Percentiles rank a stretch among this genome's conserved stretches.
Conservation (phyloP, 495 filamentous ascomycete species). For the Podospora comata region DNA sequence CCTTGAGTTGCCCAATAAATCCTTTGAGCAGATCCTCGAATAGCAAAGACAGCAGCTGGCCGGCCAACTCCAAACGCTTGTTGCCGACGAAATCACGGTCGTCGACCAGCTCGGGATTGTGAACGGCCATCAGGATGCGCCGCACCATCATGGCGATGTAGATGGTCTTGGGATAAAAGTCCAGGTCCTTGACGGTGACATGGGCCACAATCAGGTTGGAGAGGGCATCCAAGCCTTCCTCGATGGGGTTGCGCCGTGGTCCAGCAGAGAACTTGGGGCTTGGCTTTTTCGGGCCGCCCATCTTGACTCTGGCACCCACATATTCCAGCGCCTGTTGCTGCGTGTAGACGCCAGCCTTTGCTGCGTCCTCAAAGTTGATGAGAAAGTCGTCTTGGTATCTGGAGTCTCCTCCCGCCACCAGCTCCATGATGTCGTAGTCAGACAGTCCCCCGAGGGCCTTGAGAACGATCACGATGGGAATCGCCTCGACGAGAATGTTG, state of each 20-base stretch:
- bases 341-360: conserved; percentile 75
- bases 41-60: conserved; percentile 88
- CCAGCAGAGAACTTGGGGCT: conserved; percentile 35
- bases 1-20: conserved; percentile 80
- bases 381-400: conserved; percentile 89
- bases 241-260: conserved; percentile 63
- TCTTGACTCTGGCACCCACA: conserved; percentile 79
- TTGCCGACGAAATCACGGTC: conserved; percentile 98
- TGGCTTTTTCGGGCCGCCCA: conserved; percentile 58
- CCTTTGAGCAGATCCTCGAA: conserved; percentile 98
- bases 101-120: conserved; percentile 83
- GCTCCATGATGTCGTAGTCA: conserved; percentile 86
- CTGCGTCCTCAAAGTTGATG: conserved; percentile 89
- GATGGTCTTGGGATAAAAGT: conserved; percentile 91
- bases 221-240: conserved; percentile 88
- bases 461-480: conserved; percentile 86
- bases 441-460: conserved; percentile 93
- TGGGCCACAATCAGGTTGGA: conserved; percentile 89
- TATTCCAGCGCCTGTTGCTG: conserved; percentile 95
- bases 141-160: conserved; percentile 96
- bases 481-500: conserved; percentile 86
- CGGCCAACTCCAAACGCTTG: conserved; percentile 89
- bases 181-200: conserved; percentile 80
- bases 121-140: conserved; percentile 86
- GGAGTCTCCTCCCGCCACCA: conserved; percentile 79